Evolutionary conservation across 176 grass and related monocot species (phyloP), one percentile per base, ranked within the genome.

Genomic region (Musa acuminata): DNA sequence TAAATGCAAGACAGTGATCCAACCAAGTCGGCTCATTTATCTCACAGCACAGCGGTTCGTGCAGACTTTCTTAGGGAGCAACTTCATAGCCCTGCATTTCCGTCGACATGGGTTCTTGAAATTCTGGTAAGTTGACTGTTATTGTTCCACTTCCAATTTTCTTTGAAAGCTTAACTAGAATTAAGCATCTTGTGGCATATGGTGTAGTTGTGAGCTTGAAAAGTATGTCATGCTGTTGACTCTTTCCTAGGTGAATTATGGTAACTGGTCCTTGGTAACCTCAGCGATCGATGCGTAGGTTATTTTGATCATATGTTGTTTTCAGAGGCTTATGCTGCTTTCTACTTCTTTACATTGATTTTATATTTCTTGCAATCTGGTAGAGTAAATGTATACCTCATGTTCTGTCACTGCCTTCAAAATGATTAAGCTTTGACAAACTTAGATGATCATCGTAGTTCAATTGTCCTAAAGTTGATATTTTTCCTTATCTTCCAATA

Each of bases 31-130:
- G 67, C 69, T 89, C 53, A 87, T 98, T 21, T 64, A 89, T 80
- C 90, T 98, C 67, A 98, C 90, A 13, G 90, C 94, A 2, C 84
- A 93, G 70, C 90, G 94, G 1, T 98, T 98, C 60, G 85, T 98
- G 58, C 94, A 98, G 84, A 98, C 94, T 75, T 93, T 93, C 75
- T 77, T 98, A 80, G 94, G 94, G 7, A 82, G 80, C 29, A 93
- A 98, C 83, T 98, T 91, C 64, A 79, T 98, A n/a, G 94, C 90
- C 53, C 85, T 98, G 76, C 94, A 98, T 86, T 98, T 98, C 65
- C 86, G 94, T 43, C 84, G 94, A 20, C 94, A 93, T 81, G 94
- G 94, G 12, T 98, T 89, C 80, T 86, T 98, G 11, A 93, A 93
- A 71, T 98, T 98, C 82, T 98, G 91, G 91, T 95, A 79, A 76